These are phyloP conservation scores for Suillus alpinus DNA, from an alignment of 768 basidiomycete species.

Conservation along the genomic window DNA sequence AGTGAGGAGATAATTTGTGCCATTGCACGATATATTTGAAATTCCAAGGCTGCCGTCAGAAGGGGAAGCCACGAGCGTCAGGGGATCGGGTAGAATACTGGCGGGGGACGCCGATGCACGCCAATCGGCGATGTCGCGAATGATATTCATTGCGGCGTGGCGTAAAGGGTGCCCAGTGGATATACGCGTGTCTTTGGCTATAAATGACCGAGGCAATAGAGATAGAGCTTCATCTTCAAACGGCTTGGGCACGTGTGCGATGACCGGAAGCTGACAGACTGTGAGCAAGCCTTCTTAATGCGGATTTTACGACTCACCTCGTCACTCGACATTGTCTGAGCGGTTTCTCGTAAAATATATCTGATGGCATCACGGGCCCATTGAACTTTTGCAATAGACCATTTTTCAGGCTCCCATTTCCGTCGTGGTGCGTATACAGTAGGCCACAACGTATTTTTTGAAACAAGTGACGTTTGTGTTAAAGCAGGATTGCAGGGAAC, in stretches of 20 bases:
- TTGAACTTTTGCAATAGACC: slow-evolving; percentile 60
- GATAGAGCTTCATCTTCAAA: slow-evolving; percentile 32
- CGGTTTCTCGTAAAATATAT: slow-evolving; percentile 48
- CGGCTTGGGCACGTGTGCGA: slow-evolving; percentile 63
- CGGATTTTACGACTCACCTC: slow-evolving; percentile 49
- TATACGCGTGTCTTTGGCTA: slow-evolving; percentile 68
- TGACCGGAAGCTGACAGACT: slow-evolving; percentile 63
- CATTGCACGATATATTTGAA: slow-evolving; percentile 43
- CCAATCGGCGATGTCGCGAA: slow-evolving; percentile 63
- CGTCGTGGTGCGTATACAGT: slow-evolving; percentile 69
- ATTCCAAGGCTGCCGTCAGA: not conserved
- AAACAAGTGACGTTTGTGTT: slow-evolving; percentile 57
- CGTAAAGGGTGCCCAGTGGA: slow-evolving; percentile 75
- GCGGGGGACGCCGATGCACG: slow-evolving; percentile 30
- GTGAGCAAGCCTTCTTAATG: not conserved
- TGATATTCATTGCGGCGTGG: slow-evolving; percentile 79
- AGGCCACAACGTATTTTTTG: slow-evolving; percentile 85
- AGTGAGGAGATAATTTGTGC: slow-evolving; percentile 86
- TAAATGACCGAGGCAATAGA: slow-evolving; percentile 35
- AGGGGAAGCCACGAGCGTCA: not conserved
- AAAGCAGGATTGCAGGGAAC: slow-evolving; percentile 72
- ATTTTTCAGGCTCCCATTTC: slow-evolving; percentile 63
- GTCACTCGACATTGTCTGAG: slow-evolving; percentile 41
- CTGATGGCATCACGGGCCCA: slow-evolving; percentile 79
- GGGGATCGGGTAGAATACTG: not conserved